Evolutionary conservation across 106 monocot genomes (phyloP), one percentile per base, ranked within the genome.

Genomic region (Dendrobium chrysotoxum): DNA sequence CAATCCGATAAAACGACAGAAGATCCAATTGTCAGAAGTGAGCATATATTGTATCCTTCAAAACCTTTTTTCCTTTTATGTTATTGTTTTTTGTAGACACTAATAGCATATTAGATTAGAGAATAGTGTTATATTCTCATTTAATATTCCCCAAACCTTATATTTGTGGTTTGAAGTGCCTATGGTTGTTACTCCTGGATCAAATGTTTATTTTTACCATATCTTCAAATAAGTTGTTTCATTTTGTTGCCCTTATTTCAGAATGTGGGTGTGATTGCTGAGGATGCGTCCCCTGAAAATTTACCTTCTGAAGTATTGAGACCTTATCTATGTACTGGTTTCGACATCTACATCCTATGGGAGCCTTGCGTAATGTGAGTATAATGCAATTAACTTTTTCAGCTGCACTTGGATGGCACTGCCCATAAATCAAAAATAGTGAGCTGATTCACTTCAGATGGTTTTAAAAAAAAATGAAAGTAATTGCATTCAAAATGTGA

Each of bases 281-380:
- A 81, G 38, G 73, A 79, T 79, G 77, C 40, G 66, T 46, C 9
- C 30, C 70, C 18, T 18, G 46, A 81, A 86, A 66, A 55, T 68
- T 82, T 80, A 12, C 53, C 81, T 72, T 82, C 83, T 74, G 93
- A 93, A 79, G 20, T 76, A 76, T 72, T 42, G 41, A 78, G 88
- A 10, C 97, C 97, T 77, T 98, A 98, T 80, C 76, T 98, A 13
- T 98, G 97, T 80, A 98, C 94, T 23, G 94, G 97, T 31, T 98
- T 85, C 82, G 97, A 98, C 75, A 89, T 95, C 73, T 98, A 91
- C 79, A 89, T 98, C 21, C 83, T 83, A 21, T 92, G 94, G 89
- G 97, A 95, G 81, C 97, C 97, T 58, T 98, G 97, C 58, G 23
- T 92, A 65, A 92, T 98, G 97, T 97, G 85, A 89, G 93, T 90